phyloP scores from a whole-genome alignment of 352 stramenopile genomes.

The Globisporangium spinosum region DNA sequence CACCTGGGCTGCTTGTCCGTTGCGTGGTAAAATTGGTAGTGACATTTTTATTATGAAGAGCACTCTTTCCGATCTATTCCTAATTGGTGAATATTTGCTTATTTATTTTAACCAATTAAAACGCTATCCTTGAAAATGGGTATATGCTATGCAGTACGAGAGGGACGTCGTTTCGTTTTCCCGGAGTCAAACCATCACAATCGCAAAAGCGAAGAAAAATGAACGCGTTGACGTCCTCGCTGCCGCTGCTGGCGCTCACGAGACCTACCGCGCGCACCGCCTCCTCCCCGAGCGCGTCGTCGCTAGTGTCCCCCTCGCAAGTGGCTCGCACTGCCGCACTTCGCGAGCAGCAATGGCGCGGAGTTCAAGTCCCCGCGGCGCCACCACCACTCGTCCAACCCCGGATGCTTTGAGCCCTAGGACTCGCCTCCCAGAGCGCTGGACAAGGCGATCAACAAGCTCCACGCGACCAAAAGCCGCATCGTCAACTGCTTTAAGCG shows the following conservation, averaged over 20 bases:
- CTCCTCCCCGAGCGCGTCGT: background rate
- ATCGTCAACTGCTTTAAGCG: slow-evolving; percentile 22
- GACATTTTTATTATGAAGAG: too few species aligned
- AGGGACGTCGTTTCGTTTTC: too few species aligned
- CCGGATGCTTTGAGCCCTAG: slow-evolving; percentile 20
- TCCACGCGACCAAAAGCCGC: slow-evolving; percentile 21
- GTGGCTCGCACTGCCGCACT: slow-evolving; percentile 25
- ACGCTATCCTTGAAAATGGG: too few species aligned
- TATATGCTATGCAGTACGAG: too few species aligned
- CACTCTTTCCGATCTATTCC: too few species aligned
- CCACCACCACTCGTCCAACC: slow-evolving; percentile 15
- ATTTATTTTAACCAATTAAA: too few species aligned
- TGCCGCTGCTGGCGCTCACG: slow-evolving; percentile 6
- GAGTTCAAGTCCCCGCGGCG: slow-evolving; percentile 11
- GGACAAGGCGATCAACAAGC: slow-evolving; percentile 25
- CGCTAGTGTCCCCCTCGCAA: slow-evolving; percentile 11
- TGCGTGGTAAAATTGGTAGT: too few species aligned
- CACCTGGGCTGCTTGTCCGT: too few species aligned
- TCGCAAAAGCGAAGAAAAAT: background rate
- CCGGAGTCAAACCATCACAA: too few species aligned
- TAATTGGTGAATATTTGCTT: too few species aligned
- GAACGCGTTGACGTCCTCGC: slow-evolving; percentile 6
- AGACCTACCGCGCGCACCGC: background rate
- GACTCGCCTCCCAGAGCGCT: slow-evolving; percentile 25
- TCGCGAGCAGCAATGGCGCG: slow-evolving; percentile 23